Evolutionary conservation across 352 stramenopile genomes (phyloP), one percentile per base, ranked within the genome.

Genomic region (Phytophthora citricola): DNA sequence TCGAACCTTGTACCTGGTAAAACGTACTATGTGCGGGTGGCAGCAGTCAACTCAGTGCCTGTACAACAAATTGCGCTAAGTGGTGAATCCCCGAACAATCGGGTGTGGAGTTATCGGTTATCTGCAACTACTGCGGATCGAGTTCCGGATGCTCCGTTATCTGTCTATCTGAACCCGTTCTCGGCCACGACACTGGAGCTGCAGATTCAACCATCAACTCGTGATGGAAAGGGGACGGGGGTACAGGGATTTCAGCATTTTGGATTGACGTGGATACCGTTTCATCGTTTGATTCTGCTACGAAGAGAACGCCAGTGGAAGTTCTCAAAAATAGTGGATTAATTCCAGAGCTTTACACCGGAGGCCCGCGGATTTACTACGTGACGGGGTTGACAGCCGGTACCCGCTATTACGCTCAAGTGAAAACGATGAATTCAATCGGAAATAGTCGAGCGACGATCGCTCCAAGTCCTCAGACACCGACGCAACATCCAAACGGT

Each of bases 21-120:
- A 50, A 82, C 78, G 24, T 98, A 98, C 71, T 98, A 94, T 73
- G 84, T 98, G 2, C 84, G 94, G 1, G 86, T 99, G 26, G 89
- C 93, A 5, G 95, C 94, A 10, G 68, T 88, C 12, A 98, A 98
- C 73, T 89, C 81, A 5, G 90, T 99, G 24, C 79, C 79, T 1
- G 72, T 89, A 12, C 94, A 98, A 72, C 63, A 79, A 50, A 87
- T 98, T 48, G 78, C 95, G 27, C 71, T 95, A 5, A 75, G 75
- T 44, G 86, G 87, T 8, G 85, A 86, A 31, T 81, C 90, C 15
- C 84, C 83, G 5, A 78, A 98, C 63, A 98, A 98, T 63, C 93
- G 92, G 22, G 89, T 96, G 61, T 99, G 95, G 95, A 97, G 90
- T 27, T 86, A 81, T 12, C 66, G 73, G 6, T 45, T 95, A 4